These are phyloP conservation scores for Metarhizium humberi DNA, from an alignment of 2,329 filamentous ascomycete genomes.

Conservation along the genomic window DNA sequence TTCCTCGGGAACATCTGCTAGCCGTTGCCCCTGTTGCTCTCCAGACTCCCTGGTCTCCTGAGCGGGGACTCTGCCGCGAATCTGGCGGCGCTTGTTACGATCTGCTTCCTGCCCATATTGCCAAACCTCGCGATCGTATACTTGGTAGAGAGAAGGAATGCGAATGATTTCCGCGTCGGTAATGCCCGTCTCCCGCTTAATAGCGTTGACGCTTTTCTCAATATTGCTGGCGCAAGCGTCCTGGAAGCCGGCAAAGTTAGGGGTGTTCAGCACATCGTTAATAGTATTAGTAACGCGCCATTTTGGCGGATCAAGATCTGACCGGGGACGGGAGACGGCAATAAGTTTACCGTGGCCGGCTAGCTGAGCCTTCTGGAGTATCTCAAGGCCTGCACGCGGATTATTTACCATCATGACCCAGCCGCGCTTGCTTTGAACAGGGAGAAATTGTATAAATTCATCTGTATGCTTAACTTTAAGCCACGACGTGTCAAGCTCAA, in stretches of 20 bases:
- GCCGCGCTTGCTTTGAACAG: conserved; percentile 13
- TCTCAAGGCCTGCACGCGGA: conserved; percentile 13
- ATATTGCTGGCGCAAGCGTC: conserved; percentile 7
- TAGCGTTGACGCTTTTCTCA: conserved; percentile 10
- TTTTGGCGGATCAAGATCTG: background rate
- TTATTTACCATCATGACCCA: conserved; percentile 17
- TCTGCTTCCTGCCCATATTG: too few species aligned
- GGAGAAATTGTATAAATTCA: conserved; percentile 20
- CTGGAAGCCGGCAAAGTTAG: conserved; percentile 4
- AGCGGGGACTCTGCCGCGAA: too few species aligned
- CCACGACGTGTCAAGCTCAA: conserved; percentile 21
- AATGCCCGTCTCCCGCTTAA: conserved; percentile 13
- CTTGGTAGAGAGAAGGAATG: conserved; percentile 13
- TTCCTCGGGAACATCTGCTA: too few species aligned
- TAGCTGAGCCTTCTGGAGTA: conserved; percentile 12
- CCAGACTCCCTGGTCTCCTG: too few species aligned
- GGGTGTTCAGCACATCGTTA: background rate
- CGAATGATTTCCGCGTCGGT: conserved; percentile 11
- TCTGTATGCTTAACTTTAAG: conserved; percentile 16
- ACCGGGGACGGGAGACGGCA: background rate
- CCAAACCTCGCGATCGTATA: background rate
- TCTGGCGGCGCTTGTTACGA: too few species aligned
- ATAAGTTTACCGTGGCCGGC: conserved; percentile 14
- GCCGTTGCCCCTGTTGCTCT: too few species aligned
- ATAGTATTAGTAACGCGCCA: background rate